Base-by-base conservation (phyloP, 1,139 yeast species). In the Diutina mesorugosa region DNA sequence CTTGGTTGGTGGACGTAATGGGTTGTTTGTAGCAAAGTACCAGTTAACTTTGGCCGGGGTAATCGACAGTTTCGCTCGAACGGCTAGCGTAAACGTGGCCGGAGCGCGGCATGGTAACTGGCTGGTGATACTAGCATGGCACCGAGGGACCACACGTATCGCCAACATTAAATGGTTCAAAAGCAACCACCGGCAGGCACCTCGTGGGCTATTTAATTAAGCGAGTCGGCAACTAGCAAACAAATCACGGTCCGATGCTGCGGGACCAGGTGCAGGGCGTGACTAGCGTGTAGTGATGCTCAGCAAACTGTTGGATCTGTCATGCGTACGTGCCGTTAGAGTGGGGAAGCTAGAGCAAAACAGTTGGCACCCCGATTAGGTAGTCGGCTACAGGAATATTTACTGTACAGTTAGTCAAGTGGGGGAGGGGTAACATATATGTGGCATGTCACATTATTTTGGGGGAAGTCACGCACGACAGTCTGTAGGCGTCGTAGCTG, bases 1-100 rank as follows among this genome's bases (percentile, higher is more conserved):
- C 71, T 84, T 79, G 7, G 69, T 72, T 0, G 96, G 96, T 67
- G 87, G 87, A 6, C 80, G 69, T 26, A 75, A 68, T 0, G 97
- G 96, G 6, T 82, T 69, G 65, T 90, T 96, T 0, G 90, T 84
- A 1, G 96, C 95, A 65, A 89, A 86, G 66, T 82, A 89, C 97
- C 97, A 90, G 60, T 73, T 70, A 29, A 71, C 64, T 18, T 59
- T 58, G 45, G 18, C 16, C 26, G 12, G 47, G 14, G 41, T 9
- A n/a, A 35, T 9, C 14, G 41, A 9, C 41, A 35, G 41, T 12
- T 35, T 35, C n/a, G 41, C n/a, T 5, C 41, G 41, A 10, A 35
- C 14, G n/a, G 41, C 41, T 9, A 35, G 6, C 14, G 41, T 35
- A 2, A 35, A 9, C 6, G 41, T 9, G 41, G 41, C 14, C 3